Evolutionary conservation across 352 stramenopile species (phyloP), one percentile per base, ranked within the genome.

Genomic region (Bremia lactucae): DNA sequence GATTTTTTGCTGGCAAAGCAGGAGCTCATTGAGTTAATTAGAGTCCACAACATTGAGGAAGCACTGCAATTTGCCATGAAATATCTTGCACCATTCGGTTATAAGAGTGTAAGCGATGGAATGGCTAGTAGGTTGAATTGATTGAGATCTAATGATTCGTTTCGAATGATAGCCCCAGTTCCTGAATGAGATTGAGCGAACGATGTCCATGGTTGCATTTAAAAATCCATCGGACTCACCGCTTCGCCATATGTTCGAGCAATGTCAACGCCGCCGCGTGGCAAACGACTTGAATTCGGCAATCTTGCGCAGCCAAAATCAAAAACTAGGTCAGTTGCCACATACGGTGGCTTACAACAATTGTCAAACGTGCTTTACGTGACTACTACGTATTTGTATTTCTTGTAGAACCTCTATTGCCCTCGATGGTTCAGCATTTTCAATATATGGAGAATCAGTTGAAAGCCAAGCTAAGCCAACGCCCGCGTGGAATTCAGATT

Each of bases 21-120:
- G 42, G 72, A 88, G 62, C 54, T 88, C 6, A 75, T 88, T 26
- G 75, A 88, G 62, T 42, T 88, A 11, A 88, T 88, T 51, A 88
- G 83, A 35, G 56, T 41, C 0, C 68, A 68, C 13, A 56, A 84
- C 26, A 65, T 84, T 37, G 66, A 70, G 20, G 68, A 77, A 13
- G 75, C 75, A n/a, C 53, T 88, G 14, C 46, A 63, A 14, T 88
- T 88, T 60, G 75, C 75, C 15, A 78, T 77, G 38, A 69, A 75
- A 44, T 62, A 86, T 21, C 66, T 88, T 8, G 75, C 75, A 5
- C 72, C 72, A 0, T 83, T 86, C 35, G 75, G 72, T 2, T 68
- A 88, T 38, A 88, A 75, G 36, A 83, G 74, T 42, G 75, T 85
- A 49, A 48, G 72, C 68, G n/a, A 28, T n/a, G n/a, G n/a, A n/a